These are phyloP conservation scores for Stenogyne calaminthoides DNA, from an alignment of 305 asterid genomes.

Conservation along the genomic window DNA sequence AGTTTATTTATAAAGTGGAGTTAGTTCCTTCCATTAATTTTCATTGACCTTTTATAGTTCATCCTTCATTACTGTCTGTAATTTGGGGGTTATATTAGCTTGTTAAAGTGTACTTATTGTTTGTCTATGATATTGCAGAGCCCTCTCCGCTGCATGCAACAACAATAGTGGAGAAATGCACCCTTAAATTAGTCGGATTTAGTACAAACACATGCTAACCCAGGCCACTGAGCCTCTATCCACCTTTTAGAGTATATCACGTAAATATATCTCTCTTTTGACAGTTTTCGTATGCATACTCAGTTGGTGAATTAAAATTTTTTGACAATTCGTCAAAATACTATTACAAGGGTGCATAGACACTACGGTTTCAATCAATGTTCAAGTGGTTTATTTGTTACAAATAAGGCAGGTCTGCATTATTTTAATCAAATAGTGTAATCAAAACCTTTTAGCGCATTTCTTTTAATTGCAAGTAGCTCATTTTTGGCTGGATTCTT, in stretches of 20 bases:
- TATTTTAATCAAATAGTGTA: not conserved
- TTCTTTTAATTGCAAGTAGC: constrained; percentile 15
- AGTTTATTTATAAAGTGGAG: constrained; percentile 17
- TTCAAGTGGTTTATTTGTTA: not conserved
- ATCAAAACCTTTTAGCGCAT: not conserved
- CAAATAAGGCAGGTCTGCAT: not conserved
- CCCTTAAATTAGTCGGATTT: constrained; percentile 96
- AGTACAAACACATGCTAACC: constrained; percentile 90
- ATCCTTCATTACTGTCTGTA: not conserved
- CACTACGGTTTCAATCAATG: constrained; percentile 2
- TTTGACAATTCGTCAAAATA: not conserved
- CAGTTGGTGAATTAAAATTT: not conserved
- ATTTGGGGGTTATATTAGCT: constrained; percentile 12
- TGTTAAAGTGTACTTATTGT: constrained; percentile 12
- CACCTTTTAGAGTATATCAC: constrained; percentile 90
- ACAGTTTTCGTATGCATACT: not conserved
- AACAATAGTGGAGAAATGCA: constrained; percentile 98
- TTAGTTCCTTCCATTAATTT: not conserved
- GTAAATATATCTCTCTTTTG: constrained; percentile 44
- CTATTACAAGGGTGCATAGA: not conserved
- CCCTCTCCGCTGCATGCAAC: constrained; percentile 97
- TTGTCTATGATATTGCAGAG: constrained; percentile 54
- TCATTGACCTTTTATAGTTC: not conserved
- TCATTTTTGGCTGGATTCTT: constrained; percentile 3
- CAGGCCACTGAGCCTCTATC: constrained; percentile 99